Percentiles rank a stretch among this genome's conserved stretches.
Evolutionary conservation across 176 grass and related monocot genomes (phyloP).

Genomic region (Rhynchospora tenuis): DNA sequence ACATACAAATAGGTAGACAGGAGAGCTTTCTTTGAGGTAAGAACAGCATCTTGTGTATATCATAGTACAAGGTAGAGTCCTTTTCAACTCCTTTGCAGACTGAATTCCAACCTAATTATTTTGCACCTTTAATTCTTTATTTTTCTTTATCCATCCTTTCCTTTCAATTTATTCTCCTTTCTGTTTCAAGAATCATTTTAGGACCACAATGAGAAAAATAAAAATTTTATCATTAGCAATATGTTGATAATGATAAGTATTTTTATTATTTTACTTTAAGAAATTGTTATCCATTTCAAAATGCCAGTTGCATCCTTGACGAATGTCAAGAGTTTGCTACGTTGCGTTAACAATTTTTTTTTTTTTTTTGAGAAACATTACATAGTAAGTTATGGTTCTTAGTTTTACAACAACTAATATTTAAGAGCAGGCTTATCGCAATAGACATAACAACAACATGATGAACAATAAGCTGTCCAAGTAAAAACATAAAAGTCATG

Average conservation of each 20-base stretch:
- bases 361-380: too few species aligned
- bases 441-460: neutral
- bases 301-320: neutral
- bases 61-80: conserved; percentile 23
- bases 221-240: neutral
- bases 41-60: conserved; percentile 10
- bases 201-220: conserved; percentile 8
- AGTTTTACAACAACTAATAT: neutral
- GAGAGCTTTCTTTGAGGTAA: neutral
- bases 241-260: neutral
- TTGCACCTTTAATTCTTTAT: neutral
- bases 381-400: neutral
- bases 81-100: conserved; percentile 13
- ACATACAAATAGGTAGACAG: neutral
- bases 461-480: neutral
- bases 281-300: neutral
- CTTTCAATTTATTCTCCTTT: conserved; percentile 1
- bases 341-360: neutral
- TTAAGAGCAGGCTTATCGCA: neutral
- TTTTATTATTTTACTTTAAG: neutral
- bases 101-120: conserved; percentile 12
- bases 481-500: neutral
- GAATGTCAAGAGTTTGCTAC: neutral
- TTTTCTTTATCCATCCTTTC: neutral
- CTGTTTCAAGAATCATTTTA: conserved; percentile 20